These are phyloP conservation scores for Mycena belliarum DNA, from an alignment of 768 basidiomycete species.

Conservation along the genomic window DNA sequence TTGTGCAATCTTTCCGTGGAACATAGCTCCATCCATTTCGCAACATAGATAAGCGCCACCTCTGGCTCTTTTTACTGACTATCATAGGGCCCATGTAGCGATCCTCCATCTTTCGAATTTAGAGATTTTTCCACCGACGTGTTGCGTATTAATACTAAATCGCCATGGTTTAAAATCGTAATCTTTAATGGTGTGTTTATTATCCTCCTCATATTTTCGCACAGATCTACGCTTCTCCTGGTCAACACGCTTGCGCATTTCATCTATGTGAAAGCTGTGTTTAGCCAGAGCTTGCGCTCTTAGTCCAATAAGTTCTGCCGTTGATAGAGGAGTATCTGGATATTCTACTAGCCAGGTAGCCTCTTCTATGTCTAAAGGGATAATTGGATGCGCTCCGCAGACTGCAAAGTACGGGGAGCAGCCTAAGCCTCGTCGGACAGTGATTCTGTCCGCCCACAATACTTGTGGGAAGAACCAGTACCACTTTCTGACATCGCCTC, in stretches of 20 bases:
- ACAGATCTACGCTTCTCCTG: background rate
- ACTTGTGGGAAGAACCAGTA: too few species aligned
- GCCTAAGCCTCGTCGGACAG: too few species aligned
- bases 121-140: conserved; percentile 31
- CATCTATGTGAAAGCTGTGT: conserved; percentile 1
- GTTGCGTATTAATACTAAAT: conserved; percentile 32
- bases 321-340: conserved; percentile 16
- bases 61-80: conserved; percentile 26
- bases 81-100: conserved; percentile 36
- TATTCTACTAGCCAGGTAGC: conserved; percentile 29
- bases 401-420: too few species aligned
- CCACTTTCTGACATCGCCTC: too few species aligned
- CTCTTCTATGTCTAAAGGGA: conserved; percentile 30
- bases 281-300: conserved; percentile 28
- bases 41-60: conserved; percentile 25
- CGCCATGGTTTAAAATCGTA: conserved; percentile 33
- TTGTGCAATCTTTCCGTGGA: background rate
- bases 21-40: conserved; percentile 2
- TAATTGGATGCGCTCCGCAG: conserved; percentile 25
- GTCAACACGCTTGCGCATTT: background rate
- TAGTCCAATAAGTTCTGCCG: conserved; percentile 25
- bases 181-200: conserved; percentile 24
- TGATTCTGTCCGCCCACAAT: too few species aligned
- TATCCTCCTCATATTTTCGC: background rate
- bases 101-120: conserved; percentile 27